Evolutionary conservation across 257 asterid species (phyloP).

Genomic region (Paraleonurus japonicus): DNA sequence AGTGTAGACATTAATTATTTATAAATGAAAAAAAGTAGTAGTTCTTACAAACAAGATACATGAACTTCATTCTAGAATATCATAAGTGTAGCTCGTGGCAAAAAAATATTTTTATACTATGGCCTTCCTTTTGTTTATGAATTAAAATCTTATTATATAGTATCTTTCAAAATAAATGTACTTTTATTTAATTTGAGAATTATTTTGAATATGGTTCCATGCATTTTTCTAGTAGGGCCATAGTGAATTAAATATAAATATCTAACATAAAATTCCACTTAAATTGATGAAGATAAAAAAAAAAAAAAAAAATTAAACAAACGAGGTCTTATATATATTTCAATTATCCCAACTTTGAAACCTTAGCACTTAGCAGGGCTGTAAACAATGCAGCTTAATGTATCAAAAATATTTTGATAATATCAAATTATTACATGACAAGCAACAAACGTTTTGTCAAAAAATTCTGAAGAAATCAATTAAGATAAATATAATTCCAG

Average conservation of each 20-base stretch:
- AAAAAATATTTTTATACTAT: too few relatives aligned
- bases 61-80: too few relatives aligned
- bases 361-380: background rate
- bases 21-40: background rate
- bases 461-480: too few relatives aligned
- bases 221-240: background rate
- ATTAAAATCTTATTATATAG: too few relatives aligned
- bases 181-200: too few relatives aligned
- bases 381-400: background rate
- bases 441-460: background rate
- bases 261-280: too few relatives aligned
- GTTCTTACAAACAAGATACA: background rate
- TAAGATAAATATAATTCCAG: background rate
- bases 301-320: too few relatives aligned
- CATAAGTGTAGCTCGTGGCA: too few relatives aligned
- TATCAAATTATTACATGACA: background rate
- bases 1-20: too few relatives aligned
- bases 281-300: background rate
- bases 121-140: too few relatives aligned
- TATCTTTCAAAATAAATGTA: too few relatives aligned
- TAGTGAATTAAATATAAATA: background rate
- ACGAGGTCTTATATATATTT: background rate
- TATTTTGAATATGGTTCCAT: too few relatives aligned
- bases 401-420: background rate
- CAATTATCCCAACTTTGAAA: background rate